Conservation (phyloP, 2,329 filamentous ascomycete genomes). For the Aspergillus unguis region DNA sequence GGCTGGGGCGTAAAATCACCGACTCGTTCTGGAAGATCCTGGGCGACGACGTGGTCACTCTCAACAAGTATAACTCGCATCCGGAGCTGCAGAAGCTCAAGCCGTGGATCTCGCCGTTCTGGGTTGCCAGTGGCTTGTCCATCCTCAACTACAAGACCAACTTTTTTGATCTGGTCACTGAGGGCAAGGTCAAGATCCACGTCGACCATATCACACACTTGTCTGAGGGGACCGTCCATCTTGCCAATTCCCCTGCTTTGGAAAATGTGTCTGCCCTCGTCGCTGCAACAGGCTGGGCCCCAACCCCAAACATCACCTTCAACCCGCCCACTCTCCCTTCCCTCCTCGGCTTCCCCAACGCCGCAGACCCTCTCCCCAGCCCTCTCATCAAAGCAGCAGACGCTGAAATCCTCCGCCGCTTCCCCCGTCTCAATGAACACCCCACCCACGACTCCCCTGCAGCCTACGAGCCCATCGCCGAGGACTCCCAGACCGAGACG, state of each 20-base stretch:
- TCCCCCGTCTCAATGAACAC: conserved; percentile 47
- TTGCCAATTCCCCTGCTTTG: conserved; percentile 53
- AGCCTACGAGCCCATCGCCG: conserved; percentile 29
- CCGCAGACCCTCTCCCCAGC: conserved; percentile 31
- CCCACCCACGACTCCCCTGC: conserved; percentile 35
- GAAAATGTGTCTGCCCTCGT: conserved; percentile 52
- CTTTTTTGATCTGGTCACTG: conserved; percentile 56
- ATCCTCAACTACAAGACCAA: conserved; percentile 60
- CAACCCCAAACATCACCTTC: conserved; percentile 50
- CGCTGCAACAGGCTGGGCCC: conserved; percentile 57
- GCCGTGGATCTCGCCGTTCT: conserved; percentile 48
- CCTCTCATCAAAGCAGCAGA: conserved; percentile 46
- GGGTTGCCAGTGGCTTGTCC: conserved; percentile 55
- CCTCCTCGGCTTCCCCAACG: conserved; percentile 48
- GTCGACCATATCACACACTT: conserved; percentile 54
- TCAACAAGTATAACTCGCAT: conserved; percentile 47
- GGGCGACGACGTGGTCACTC: conserved; percentile 46
- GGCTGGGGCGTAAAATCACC: conserved; percentile 49
- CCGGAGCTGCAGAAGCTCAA: conserved; percentile 46
- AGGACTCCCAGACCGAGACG: conserved; percentile 25
- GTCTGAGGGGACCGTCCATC: conserved; percentile 44
- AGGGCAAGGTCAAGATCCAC: conserved; percentile 54
- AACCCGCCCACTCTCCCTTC: conserved; percentile 41
- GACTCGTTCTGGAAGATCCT: conserved; percentile 55
- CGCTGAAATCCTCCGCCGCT: conserved; percentile 49